Evolutionary conservation across 2,329 filamentous ascomycete species (phyloP), one percentile per base, ranked within the genome.

Genomic region (Pseudogymnoascus sp.): DNA sequence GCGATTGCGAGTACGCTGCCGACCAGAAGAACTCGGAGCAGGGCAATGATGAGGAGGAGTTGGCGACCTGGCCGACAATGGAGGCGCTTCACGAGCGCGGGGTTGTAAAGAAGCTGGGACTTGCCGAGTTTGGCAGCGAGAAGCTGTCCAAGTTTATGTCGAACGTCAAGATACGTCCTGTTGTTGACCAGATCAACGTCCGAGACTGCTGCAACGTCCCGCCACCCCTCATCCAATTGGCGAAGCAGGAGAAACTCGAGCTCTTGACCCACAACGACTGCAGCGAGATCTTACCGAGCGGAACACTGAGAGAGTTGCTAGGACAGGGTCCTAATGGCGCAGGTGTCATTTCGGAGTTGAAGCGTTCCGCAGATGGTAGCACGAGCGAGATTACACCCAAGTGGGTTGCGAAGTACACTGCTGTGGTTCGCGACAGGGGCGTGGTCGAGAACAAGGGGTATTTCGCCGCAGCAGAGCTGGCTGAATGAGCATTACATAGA

Each of bases 401-500:
- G 73, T 99, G 95, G 93, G 95, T 97, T 29, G 88, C 93, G 69
- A 96, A 97, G 74, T 99, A 99, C 74, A 97, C 93, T 39, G 95
- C 95, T 1, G 93, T 97, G 64, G 91, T 97, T 42, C 89, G 90
- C 75, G 89, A 97, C 74, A 83, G 95, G 62, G 95, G 95, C 12
- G 95, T 99, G 7, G 93, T 99, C 68, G 95, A 99, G 80, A 96
- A 95, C 74, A 99, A 97, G 80, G 95, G 95, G 6, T 97, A 97
- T 76, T 97, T 97, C 79, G 93, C 93, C 1, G 86, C 87, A 18
- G 93, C 93, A 2, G 87, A 91, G 72, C 76, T 95, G 68, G 78
- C 79, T 57, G 78, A 80, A 63, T 74, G 64, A 71, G 36, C 54
- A 36, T n/a, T 37, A 11, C 11, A 54, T 11, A 61, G 5, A 61